Evolutionary conservation across 2,329 filamentous ascomycete species (phyloP).

Genomic region (Cladobotryum protrusum): DNA sequence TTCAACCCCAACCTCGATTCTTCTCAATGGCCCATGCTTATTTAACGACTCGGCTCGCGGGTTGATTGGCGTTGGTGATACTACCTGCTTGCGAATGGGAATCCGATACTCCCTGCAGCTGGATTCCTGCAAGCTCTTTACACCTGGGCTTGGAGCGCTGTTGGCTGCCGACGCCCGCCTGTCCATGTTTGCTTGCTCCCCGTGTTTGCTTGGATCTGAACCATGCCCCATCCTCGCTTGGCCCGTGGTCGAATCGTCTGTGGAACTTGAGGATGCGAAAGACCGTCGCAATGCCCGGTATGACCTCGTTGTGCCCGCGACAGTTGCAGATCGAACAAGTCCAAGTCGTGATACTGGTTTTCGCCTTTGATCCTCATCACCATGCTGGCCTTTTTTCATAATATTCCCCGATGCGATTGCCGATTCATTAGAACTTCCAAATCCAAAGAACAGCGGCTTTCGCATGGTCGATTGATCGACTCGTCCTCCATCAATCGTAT

Average conservation of each 20-base stretch:
- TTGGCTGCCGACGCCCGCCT: background rate
- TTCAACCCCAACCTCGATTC: slow-evolving; percentile 60
- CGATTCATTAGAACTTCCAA: background rate
- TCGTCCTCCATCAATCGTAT: background rate
- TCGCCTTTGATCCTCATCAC: background rate
- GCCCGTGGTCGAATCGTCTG: background rate
- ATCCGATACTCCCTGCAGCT: background rate
- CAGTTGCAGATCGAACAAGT: background rate
- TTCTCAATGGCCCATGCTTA: background rate
- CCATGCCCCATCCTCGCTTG: background rate
- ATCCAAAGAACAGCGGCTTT: background rate
- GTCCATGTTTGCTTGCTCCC: background rate
- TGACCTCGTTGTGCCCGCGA: background rate
- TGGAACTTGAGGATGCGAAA: background rate
- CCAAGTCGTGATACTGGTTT: background rate
- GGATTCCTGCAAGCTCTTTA: background rate
- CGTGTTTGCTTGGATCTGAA: background rate
- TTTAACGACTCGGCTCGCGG: background rate
- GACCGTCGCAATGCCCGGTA: background rate
- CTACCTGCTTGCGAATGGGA: background rate
- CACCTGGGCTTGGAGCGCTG: background rate
- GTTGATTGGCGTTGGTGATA: background rate
- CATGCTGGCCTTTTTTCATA: background rate
- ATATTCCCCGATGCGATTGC: background rate
- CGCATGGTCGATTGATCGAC: background rate